Conservation (phyloP, 2,329 filamentous ascomycete genomes). For the Orbilia javanica region DNA sequence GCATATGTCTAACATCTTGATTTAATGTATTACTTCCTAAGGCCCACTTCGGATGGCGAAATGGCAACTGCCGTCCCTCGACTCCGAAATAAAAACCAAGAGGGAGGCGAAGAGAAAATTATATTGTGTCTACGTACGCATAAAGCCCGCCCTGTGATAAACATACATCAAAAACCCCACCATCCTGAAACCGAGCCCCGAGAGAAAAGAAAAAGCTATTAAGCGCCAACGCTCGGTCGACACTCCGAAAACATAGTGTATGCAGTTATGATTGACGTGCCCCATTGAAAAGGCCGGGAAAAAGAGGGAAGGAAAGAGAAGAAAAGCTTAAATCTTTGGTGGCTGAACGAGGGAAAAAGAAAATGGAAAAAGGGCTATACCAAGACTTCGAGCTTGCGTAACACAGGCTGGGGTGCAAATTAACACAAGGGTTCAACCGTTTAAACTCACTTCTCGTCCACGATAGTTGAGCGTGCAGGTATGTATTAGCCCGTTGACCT, state of each 20-base stretch:
- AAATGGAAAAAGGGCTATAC: neutral
- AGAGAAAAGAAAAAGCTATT: neutral
- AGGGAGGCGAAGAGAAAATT: too few relatives aligned
- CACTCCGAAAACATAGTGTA: too few relatives aligned
- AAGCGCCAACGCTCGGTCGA: neutral
- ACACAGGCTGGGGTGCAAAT: constrained; percentile 20
- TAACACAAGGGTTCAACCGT: constrained; percentile 3
- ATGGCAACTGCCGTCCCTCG: neutral
- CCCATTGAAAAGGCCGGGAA: neutral
- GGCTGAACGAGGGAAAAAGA: neutral
- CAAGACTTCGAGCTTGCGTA: constrained; percentile 25
- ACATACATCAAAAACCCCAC: neutral
- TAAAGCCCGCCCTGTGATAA: neutral
- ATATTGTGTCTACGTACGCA: neutral
- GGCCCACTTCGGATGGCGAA: neutral
- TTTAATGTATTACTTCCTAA: neutral
- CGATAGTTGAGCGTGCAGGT: neutral
- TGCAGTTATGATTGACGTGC: neutral
- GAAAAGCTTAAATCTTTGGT: constrained; percentile 20
- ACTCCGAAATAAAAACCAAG: neutral
- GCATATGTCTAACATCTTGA: neutral
- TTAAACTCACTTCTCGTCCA: constrained; percentile 11
- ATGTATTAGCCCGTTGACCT: neutral
- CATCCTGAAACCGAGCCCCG: neutral
- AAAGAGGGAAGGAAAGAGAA: neutral